Base-by-base conservation (phyloP, 306 rosid genomes). In the Trifolium pratense region DNA sequence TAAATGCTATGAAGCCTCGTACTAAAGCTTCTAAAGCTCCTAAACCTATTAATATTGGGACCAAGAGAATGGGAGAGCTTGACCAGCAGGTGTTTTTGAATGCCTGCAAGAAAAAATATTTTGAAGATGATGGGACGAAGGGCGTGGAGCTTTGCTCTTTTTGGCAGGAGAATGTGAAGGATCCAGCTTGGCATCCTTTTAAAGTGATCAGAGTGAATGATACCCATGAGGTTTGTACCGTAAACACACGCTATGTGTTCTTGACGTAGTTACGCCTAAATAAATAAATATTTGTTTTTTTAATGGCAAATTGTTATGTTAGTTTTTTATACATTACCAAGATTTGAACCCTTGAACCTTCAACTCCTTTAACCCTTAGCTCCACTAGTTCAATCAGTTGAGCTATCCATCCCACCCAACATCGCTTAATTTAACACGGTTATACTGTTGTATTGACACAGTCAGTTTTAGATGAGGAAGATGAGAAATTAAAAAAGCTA, bases 21-120 rank as follows among this genome's bases (percentile, higher is more conserved):
- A 1, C 31, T 20, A 85, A 70, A 62, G 29, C 15, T 9, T n/a
- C n/a, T n/a, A n/a, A n/a, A n/a, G n/a, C n/a, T n/a, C n/a, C n/a
- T n/a, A n/a, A n/a, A n/a, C n/a, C n/a, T n/a, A 73, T 86, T 29
- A 76, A 81, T 80, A 83, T 91, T 82, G 95, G 92, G 77, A 79
- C 90, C 43, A 94, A 90, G 83, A 88, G 96, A 83, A 91, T 94
- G 99, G 97, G 99, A 34, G 99, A 91, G 53, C 84, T 91, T 21
- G 97, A 94, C 81, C 63, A 75, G 65, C 88, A 89, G 75, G 84
- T 89, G 32, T 94, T 94, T 77, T 66, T 84, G 46, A 66, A 79
- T n/a, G 18, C 63, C 31, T 89, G 89, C 88, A 94, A 88, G 86
- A 72, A 87, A 69, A 83, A 57, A 75, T 87, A 62, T 73, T 74